Evolutionary conservation across 495 filamentous ascomycete genomes (phyloP), one percentile per base, ranked within the genome.

Genomic region (Collariella sp.): DNA sequence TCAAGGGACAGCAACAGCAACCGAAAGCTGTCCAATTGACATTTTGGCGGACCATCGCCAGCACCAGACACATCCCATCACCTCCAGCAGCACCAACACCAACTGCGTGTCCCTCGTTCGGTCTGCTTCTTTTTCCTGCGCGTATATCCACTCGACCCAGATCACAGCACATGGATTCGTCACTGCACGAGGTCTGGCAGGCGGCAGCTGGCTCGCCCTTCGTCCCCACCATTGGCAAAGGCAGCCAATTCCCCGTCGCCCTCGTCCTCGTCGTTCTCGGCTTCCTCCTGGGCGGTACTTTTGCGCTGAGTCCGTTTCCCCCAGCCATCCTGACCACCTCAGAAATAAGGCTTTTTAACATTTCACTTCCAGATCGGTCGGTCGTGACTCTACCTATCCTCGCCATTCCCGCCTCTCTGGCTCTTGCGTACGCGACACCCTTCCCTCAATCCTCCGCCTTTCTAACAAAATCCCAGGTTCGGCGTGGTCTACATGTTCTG

Each of bases 401-500:
- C 56, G 93, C 90, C 39, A 59, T 96, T 41, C 91, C 94, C 44
- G 91, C 93, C 54, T 89, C 90, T 45, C 63, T 95, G 59, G 84
- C 88, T 49, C 81, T 95, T 72, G 94, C 89, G 93, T 96, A 83
- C 65, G 82, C 51, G 52, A 54, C 26, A 16, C 42, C 1, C 24
- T 9, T 15, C 2, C 24, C 35, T 18, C 22, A 10, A 13, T 29
- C 31, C 39, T 20, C 24, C 44, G 18, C 41, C 12, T 18, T 38
- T 40, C 62, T 66, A 57, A 70, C 49, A 16, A 18, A 2, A 48
- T 52, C 23, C 3, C 66, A 98, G 93, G 39, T 89, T 96, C 68
- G 93, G 94, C 57, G 87, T 91, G 42, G 89, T 97, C 19, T 95
- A 88, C 77, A 91, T 95, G 84, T 96, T 98, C 67, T 98, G 93